Evolutionary conservation across 1,284 basidiomycete species (phyloP).

Genomic region (Exobasidium cylindrosporum): DNA sequence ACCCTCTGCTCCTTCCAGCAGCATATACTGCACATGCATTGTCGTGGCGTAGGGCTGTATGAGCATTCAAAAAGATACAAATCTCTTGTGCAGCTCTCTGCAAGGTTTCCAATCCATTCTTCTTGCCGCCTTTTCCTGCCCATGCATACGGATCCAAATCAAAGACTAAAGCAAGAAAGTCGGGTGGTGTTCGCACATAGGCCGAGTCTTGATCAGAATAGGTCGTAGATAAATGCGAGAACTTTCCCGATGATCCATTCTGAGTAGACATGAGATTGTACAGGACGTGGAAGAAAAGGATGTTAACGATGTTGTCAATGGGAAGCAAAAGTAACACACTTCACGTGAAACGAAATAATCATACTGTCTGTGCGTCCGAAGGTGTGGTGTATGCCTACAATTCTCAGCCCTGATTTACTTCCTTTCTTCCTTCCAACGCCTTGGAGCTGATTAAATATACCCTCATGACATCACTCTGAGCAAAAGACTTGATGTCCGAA

Average conservation of each 20-base stretch:
- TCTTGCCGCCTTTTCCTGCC: constrained; percentile 16
- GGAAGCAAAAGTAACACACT: constrained; percentile 1
- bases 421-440: too few species aligned
- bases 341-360: too few species aligned
- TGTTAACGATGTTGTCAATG: too few species aligned
- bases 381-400: too few species aligned
- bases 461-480: not conserved
- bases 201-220: constrained; percentile 3
- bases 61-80: constrained; percentile 78
- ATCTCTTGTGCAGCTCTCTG: constrained; percentile 11
- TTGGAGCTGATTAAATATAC: too few species aligned
- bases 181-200: constrained; percentile 10
- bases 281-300: too few species aligned
- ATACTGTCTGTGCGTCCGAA: too few species aligned
- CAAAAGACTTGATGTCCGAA: not conserved
- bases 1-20: constrained; percentile 60
- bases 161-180: constrained; percentile 47
- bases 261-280: not conserved
- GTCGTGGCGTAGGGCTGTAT: constrained; percentile 83
- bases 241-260: not conserved
- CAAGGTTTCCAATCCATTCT: constrained; percentile 28
- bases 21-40: constrained; percentile 89
- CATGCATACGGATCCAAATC: constrained; percentile 46
- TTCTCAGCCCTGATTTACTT: too few species aligned
- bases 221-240: not conserved